A percentile compares a stretch with the other conserved stretches of the same genome.
Conservation (phyloP, 306 rosid genomes). For the Cotoneaster glaucophyllus region DNA sequence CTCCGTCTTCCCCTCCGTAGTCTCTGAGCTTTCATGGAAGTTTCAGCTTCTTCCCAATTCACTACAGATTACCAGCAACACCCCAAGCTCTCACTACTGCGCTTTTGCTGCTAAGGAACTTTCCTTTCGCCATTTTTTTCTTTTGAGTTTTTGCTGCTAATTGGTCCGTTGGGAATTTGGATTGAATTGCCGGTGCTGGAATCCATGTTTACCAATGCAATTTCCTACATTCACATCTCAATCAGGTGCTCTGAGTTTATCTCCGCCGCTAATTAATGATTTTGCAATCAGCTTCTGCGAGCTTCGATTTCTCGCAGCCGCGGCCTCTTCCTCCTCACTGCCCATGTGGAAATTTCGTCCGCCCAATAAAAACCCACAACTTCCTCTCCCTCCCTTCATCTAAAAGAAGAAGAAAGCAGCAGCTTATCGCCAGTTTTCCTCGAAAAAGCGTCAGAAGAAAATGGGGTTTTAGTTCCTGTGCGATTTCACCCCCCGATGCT, state of each 20-base stretch:
- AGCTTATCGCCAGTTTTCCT: constrained; percentile 16
- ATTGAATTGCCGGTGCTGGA: background rate
- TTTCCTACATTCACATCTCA: constrained; percentile 18
- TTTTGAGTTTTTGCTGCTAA: background rate
- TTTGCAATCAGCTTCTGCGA: constrained; percentile 40
- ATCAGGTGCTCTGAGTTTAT: constrained; percentile 11
- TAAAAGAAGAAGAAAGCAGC: constrained; percentile 33
- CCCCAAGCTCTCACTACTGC: constrained; percentile 26
- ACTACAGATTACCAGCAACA: background rate
- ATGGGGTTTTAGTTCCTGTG: constrained; percentile 29
- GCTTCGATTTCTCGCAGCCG: constrained; percentile 36
- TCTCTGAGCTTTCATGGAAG: constrained; percentile 3
- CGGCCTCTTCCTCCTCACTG: constrained; percentile 28
- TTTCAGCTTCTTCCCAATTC: background rate
- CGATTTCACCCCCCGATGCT: constrained; percentile 33
- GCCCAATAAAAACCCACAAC: background rate
- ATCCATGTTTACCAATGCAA: constrained; percentile 34
- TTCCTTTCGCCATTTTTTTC: background rate
- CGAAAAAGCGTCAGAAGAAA: constrained; percentile 32
- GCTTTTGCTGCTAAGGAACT: background rate
- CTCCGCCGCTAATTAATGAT: constrained; percentile 40
- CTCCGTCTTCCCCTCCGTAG: background rate
- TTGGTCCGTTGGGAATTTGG: background rate
- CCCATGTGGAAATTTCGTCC: constrained; percentile 32
- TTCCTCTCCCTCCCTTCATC: constrained; percentile 19